Evolutionary conservation across 2,329 filamentous ascomycete genomes (phyloP), one percentile per base, ranked within the genome.

Genomic region (Alternaria triticimaculans): DNA sequence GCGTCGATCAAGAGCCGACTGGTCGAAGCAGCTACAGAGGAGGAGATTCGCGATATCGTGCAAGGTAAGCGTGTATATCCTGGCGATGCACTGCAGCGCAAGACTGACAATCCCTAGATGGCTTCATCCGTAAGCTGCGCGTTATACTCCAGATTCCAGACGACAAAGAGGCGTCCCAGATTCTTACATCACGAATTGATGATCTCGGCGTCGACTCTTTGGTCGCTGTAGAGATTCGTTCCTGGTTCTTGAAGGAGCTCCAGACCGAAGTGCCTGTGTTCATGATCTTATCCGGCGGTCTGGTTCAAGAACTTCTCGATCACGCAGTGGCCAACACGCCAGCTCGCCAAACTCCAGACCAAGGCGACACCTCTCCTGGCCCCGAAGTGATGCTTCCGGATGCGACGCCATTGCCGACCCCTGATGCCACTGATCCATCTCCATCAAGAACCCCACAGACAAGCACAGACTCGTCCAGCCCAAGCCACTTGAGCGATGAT

Each of bases 241-340:
- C 81, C 3, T 87, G 85, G 85, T 84, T 86, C 62, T 43, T 81
- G n/a, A 84, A 84, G 57, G 75, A 83, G 41, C 49, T 86, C 0
- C 63, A 81, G 0, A 71, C 82, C 0, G 81, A 86, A 49, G 78
- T 87, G 1, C 82, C 84, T 0, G 80, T 86, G 2, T 72, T 86
- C 4, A 83, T 83, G 60, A 77, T 87, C 41, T 66, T 85, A 5
- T 75, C 80, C 5, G 21, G 21, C 21, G 82, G 80, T 10, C 58
- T 67, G 14, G 45, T 69, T 12, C 21, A 43, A 23, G 57, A 68
- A 3, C 25, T 69, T 9, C 23, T 48, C 23, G 48, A 51, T 11
- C 41, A 50, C 20, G 55, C 67, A 8, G 33, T 64, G 11, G 33
- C 15, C 23, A 30, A 62, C 30, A 26, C 57, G 11, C 44, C 44